These are phyloP conservation scores for Aureobasidium mangrovei DNA, from an alignment of 2,329 filamentous ascomycete genomes.

Conservation along the genomic window DNA sequence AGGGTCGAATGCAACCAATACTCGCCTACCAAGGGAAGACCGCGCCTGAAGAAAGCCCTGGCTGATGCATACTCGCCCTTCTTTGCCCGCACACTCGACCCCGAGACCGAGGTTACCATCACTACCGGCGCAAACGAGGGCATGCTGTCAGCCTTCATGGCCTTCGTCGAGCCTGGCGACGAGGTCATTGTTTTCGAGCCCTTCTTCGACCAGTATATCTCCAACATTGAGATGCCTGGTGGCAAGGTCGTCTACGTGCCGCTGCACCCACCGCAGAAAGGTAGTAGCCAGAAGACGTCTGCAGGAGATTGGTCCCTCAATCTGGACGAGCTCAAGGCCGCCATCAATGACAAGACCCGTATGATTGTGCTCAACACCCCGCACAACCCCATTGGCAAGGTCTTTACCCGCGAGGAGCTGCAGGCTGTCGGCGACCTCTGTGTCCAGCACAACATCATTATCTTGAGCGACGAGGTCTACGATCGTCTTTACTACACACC, in stretches of 20 bases:
- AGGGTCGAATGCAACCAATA: slow-evolving; percentile 98
- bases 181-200: slow-evolving; percentile 98
- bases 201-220: slow-evolving; percentile 98
- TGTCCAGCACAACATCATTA: slow-evolving; percentile 87
- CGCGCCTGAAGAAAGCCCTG: slow-evolving; percentile 84
- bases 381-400: slow-evolving; percentile 95
- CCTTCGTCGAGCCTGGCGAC: slow-evolving; percentile 85
- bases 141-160: slow-evolving; percentile 98
- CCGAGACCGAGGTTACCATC: slow-evolving; percentile 87
- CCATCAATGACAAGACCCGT: slow-evolving; percentile 78
- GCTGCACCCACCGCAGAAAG: slow-evolving; percentile 78
- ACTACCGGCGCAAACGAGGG: slow-evolving; percentile 88
- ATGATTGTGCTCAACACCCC: slow-evolving; percentile 91
- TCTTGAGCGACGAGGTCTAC: slow-evolving; percentile 60
- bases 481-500: slow-evolving; percentile 92
- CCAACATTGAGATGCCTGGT: slow-evolving; percentile 97
- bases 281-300: slow-evolving; percentile 69
- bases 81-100: slow-evolving; percentile 73
- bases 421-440: slow-evolving; percentile 78
- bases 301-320: slow-evolving; percentile 84
- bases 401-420: slow-evolving; percentile 78
- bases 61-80: slow-evolving; percentile 85
- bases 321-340: slow-evolving; percentile 69
- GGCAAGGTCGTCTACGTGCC: slow-evolving; percentile 93
- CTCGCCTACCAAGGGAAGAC: slow-evolving; percentile 87